A percentile compares a stretch with the other conserved stretches of the same genome.
Conservation (phyloP, 225 moss, liverwort and hornwort genomes). For the Asterella californica region DNA sequence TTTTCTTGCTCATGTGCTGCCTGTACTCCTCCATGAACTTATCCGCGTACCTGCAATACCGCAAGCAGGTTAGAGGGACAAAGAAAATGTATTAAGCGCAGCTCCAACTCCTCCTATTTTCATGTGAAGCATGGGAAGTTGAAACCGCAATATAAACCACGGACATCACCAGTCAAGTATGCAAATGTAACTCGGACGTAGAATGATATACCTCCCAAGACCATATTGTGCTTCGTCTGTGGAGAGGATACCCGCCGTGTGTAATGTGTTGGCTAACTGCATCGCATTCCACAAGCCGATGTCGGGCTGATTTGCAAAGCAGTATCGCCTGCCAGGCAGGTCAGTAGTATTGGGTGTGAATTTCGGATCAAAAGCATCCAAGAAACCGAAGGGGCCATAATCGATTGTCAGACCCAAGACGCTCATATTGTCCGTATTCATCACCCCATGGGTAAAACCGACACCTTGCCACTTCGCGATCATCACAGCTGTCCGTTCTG, state of each 20-base stretch:
- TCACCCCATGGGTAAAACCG: constrained; percentile 95
- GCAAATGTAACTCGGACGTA: neutral
- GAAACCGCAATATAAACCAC: neutral
- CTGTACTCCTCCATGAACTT: constrained; percentile 87
- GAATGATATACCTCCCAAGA: constrained; percentile 58
- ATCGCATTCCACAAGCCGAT: constrained; percentile 94
- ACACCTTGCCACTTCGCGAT: constrained; percentile 99
- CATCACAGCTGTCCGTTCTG: constrained; percentile 71
- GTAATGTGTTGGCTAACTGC: constrained; percentile 91
- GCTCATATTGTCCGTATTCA: constrained; percentile 99
- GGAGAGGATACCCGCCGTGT: constrained; percentile 83
- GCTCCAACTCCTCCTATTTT: neutral
- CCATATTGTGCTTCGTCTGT: constrained; percentile 86
- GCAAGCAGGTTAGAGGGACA: neutral
- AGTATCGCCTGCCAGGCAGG: constrained; percentile 88
- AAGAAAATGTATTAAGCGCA: neutral
- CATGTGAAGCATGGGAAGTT: neutral
- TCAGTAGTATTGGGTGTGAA: constrained; percentile 98
- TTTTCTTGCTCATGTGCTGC: constrained; percentile 79
- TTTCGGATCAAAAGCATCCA: constrained; percentile 98
- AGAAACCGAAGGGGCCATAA: constrained; percentile 93
- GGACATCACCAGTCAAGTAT: neutral
- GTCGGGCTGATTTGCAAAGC: constrained; percentile 94
- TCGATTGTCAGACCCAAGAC: constrained; percentile 91
- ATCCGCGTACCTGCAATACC: constrained; percentile 66